A percentile compares a stretch with the other conserved stretches of the same genome.
Conservation (phyloP, 495 filamentous ascomycete species). For the Talaromyces proteolyticus region DNA sequence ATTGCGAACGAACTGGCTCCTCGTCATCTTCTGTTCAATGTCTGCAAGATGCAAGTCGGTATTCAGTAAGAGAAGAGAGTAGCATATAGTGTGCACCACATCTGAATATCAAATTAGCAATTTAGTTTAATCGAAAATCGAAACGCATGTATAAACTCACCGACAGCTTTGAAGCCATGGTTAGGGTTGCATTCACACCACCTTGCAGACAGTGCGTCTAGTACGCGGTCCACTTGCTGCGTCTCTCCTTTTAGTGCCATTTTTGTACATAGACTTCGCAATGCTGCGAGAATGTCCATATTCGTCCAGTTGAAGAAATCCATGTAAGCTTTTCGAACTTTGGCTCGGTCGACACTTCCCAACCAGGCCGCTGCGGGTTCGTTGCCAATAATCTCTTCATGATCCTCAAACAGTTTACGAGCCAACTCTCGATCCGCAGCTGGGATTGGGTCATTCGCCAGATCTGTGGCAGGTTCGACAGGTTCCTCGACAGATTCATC, state of each 20-base stretch:
- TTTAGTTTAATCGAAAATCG: neutral
- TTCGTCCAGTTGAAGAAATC: slow-evolving; percentile 82
- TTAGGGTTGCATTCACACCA: slow-evolving; percentile 95
- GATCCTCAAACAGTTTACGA: slow-evolving; percentile 76
- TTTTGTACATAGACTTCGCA: slow-evolving; percentile 75
- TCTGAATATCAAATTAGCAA: slow-evolving; percentile 41
- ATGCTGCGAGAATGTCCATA: slow-evolving; percentile 70
- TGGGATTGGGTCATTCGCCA: slow-evolving; percentile 34
- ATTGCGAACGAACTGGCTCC: slow-evolving; percentile 90
- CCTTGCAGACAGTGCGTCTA: slow-evolving; percentile 77
- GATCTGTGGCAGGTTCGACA: slow-evolving; percentile 16
- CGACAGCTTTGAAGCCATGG: slow-evolving; percentile 86
- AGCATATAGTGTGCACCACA: slow-evolving; percentile 95
- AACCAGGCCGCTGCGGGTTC: slow-evolving; percentile 83
- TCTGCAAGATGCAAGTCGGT: slow-evolving; percentile 94
- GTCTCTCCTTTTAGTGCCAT: slow-evolving; percentile 89
- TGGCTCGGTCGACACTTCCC: slow-evolving; percentile 63
- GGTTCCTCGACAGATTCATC: slow-evolving; percentile 11
- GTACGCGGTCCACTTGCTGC: slow-evolving; percentile 91
- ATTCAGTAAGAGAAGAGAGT: slow-evolving; percentile 91
- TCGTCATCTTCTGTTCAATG: slow-evolving; percentile 94
- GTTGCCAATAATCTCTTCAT: slow-evolving; percentile 71
- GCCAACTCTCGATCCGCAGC: slow-evolving; percentile 64
- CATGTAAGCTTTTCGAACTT: slow-evolving; percentile 80
- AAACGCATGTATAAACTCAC: slow-evolving; percentile 43